Evolutionary conservation across 1,284 basidiomycete species (phyloP), one percentile per base, ranked within the genome.

Genomic region (Ceratobasidium sp.): DNA sequence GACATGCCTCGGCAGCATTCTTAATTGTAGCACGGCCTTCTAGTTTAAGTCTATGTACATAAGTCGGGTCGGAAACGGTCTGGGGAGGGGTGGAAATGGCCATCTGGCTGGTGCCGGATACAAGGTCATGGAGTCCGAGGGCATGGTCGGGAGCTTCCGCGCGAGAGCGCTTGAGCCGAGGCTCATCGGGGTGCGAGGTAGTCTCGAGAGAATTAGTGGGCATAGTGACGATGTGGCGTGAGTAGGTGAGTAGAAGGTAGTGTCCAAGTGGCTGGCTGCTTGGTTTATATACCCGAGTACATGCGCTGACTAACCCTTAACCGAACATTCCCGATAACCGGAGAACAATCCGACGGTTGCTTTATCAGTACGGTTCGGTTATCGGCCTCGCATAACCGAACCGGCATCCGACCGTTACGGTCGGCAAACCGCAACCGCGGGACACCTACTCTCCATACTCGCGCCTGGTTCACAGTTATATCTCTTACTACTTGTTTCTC

Each of bases 361-460:
- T 62, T 18, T 38, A 18, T 62, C 30, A 35, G 60, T 33, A 20
- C 33, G 60, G 60, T n/a, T 62, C 33, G 60, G 60, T 20, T 62
- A 62, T 23, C 20, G 55, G 55, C 20, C 8, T 62, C 8, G 1
- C 10, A 50, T 50, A 16, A 12, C 48, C 48, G 20, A 50, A 50
- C 48, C 16, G 48, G 20, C 16, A 50, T 16, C 48, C 48, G 48
- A 20, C 48, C 18, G 48, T 18, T 50, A 20, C 18, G 6, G n/a
- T n/a, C 5, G 16, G n/a, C n/a, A 50, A 50, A 50, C 48, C 16
- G 48, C 16, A 50, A 20, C 48, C 48, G 48, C 48, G 48, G 48
- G 48, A 50, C n/a, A n/a, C n/a, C n/a, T n/a, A n/a, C n/a, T n/a
- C n/a, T n/a, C n/a, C n/a, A n/a, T n/a, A n/a, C n/a, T n/a, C n/a